Evolutionary conservation across 2,329 filamentous ascomycete genomes (phyloP).

Genomic region (Cytospora leucostoma): DNA sequence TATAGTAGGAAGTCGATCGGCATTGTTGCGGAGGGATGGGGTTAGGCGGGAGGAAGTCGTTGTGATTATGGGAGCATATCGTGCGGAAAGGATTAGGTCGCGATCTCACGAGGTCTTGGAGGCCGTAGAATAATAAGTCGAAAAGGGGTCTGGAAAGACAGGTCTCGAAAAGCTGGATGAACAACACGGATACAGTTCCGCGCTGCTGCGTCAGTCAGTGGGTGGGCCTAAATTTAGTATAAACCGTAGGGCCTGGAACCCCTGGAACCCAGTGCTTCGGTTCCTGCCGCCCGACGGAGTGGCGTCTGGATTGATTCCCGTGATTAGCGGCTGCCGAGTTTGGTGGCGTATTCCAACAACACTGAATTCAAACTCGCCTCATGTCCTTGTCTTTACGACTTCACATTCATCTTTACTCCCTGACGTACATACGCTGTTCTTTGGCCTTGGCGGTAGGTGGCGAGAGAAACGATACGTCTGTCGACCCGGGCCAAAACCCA

Average conservation of each 20-base stretch:
- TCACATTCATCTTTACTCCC: background rate
- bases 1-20: constrained; percentile 54
- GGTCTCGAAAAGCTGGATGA: background rate
- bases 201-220: constrained; percentile 24
- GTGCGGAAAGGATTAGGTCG: constrained; percentile 4
- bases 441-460: background rate
- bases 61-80: constrained; percentile 25
- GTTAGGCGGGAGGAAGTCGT: constrained; percentile 2
- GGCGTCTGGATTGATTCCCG: background rate
- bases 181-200: constrained; percentile 15
- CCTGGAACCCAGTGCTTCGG: constrained; percentile 12
- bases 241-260: constrained; percentile 6
- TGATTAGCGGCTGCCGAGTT: background rate
- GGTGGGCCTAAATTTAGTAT: constrained; percentile 9
- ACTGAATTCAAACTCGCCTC: background rate
- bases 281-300: constrained; percentile 18
- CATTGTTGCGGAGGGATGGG: constrained; percentile 42
- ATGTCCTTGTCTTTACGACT: background rate
- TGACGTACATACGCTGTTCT: background rate
- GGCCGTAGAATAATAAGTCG: background rate
- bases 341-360: constrained; percentile 2
- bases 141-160: constrained; percentile 15
- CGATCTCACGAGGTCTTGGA: constrained; percentile 9
- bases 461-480: background rate
- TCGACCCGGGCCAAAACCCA: background rate